A percentile compares a stretch with the other conserved stretches of the same genome.
Conservation (phyloP, 2,329 filamentous ascomycete species). For the Mariannaea elegans region DNA sequence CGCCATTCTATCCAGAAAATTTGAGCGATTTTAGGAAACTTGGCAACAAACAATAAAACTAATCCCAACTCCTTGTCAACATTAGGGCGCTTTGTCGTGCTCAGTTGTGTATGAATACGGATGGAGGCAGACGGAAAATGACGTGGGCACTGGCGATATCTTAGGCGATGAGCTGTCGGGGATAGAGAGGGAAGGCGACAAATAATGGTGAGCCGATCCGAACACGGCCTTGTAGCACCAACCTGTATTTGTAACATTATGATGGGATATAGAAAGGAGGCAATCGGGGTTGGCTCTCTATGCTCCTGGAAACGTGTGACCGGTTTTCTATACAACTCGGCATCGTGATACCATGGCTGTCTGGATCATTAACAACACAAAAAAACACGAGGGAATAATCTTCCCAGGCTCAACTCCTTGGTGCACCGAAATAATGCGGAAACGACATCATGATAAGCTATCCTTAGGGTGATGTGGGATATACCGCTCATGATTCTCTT, state of each 20-base stretch:
- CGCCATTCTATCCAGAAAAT: no score
- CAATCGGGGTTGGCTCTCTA: constrained; percentile 11
- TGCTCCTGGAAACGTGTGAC: constrained; percentile 18
- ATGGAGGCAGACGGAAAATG: constrained; percentile 4
- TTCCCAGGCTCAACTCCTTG: no score
- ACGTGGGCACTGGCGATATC: constrained; percentile 22
- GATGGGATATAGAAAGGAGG: constrained; percentile 27
- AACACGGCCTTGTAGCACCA: constrained; percentile 29
- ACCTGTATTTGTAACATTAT: constrained; percentile 38
- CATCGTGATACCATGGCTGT: not conserved
- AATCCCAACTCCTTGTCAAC: not conserved
- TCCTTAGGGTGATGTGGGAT: not conserved
- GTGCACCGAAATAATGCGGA: not conserved
- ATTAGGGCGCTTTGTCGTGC: not conserved
- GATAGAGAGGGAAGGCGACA: constrained; percentile 17
- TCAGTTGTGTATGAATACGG: constrained; percentile 34
- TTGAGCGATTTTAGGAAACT: not conserved
- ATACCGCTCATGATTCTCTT: not conserved
- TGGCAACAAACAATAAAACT: not conserved
- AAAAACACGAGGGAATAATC: not conserved
- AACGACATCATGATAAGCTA: not conserved
- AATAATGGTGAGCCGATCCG: constrained; percentile 23
- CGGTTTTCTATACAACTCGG: constrained; percentile 22
- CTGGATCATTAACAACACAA: not conserved
- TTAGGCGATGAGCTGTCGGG: constrained; percentile 12